phyloP scores from a whole-genome alignment of 2,329 filamentous ascomycete species.

The Exophiala sp. region DNA sequence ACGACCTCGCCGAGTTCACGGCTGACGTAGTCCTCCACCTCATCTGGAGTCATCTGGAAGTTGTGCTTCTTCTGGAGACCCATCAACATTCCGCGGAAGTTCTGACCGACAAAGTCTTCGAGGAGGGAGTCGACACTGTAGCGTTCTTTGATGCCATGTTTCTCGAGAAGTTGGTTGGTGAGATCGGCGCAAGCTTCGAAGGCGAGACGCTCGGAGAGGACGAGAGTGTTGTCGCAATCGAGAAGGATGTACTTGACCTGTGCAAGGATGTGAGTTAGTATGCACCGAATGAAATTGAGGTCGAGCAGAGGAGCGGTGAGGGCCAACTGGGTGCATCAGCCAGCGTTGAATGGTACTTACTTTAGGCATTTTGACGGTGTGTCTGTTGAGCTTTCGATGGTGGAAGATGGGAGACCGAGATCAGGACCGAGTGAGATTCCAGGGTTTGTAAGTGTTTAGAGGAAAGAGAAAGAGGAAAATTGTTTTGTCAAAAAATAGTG shows the following conservation, averaged over 20 bases:
- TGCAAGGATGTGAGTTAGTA: slow-evolving; percentile 3
- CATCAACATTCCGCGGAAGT: slow-evolving; percentile 78
- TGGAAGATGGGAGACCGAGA: background rate
- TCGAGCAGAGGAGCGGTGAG: slow-evolving; percentile 10
- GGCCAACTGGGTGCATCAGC: background rate
- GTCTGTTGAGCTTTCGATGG: too few species aligned
- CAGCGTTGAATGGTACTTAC: slow-evolving; percentile 6
- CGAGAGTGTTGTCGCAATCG: slow-evolving; percentile 83
- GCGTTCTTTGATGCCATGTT: slow-evolving; percentile 60
- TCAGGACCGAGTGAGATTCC: background rate
- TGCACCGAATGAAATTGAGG: background rate
- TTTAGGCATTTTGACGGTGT: slow-evolving; percentile 19
- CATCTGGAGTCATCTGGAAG: slow-evolving; percentile 65
- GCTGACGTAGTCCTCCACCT: slow-evolving; percentile 72
- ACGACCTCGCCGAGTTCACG: slow-evolving; percentile 82
- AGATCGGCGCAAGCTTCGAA: slow-evolving; percentile 91
- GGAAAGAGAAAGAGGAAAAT: background rate
- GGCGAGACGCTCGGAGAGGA: slow-evolving; percentile 84
- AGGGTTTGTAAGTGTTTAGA: slow-evolving; percentile 8
- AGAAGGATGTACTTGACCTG: slow-evolving; percentile 70
- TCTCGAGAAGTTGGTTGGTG: slow-evolving; percentile 79
- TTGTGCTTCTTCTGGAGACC: slow-evolving; percentile 73
- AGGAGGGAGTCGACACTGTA: slow-evolving; percentile 81
- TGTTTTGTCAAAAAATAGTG: background rate
- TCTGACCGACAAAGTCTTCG: slow-evolving; percentile 85